Percentiles rank a stretch among this genome's conserved stretches.
Conservation (phyloP, 768 basidiomycete genomes). For the Amanita subjunquillea region DNA sequence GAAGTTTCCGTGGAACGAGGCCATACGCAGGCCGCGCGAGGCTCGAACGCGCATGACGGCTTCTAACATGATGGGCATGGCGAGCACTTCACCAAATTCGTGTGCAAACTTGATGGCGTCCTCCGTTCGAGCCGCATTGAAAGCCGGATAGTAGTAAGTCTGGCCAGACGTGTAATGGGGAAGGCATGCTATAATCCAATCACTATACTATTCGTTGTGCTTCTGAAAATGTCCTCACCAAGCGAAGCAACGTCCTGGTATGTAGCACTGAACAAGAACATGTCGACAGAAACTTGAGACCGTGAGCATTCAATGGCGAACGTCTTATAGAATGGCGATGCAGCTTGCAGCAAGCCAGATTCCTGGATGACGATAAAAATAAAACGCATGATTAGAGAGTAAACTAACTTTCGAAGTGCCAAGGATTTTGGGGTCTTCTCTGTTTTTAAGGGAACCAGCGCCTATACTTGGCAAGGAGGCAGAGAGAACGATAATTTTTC, state of each 20-base stretch:
- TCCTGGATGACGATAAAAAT: conserved; percentile 38
- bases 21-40: conserved; percentile 92
- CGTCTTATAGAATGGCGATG: conserved; percentile 92
- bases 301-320: conserved; percentile 98
- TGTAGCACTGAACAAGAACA: conserved; percentile 92
- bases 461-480: conserved; percentile 83
- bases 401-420: conserved; percentile 78
- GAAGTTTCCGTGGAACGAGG: conserved; percentile 98
- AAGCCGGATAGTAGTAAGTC: conserved; percentile 97
- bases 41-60: conserved; percentile 97
- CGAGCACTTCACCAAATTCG: conserved; percentile 88
- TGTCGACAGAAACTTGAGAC: conserved; percentile 94
- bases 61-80: conserved; percentile 92
- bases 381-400: not conserved
- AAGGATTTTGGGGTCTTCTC: conserved; percentile 93
- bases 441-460: conserved; percentile 85
- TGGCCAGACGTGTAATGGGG: conserved; percentile 98
- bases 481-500: conserved; percentile 84
- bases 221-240: conserved; percentile 33
- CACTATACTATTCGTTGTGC: not conserved
- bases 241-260: conserved; percentile 96
- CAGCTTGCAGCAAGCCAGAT: conserved; percentile 87
- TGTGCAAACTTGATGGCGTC: conserved; percentile 98
- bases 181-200: conserved; percentile 52
- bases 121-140: conserved; percentile 89